Conservation (phyloP, 352 stramenopile genomes). For the Peronospora farinosa region DNA sequence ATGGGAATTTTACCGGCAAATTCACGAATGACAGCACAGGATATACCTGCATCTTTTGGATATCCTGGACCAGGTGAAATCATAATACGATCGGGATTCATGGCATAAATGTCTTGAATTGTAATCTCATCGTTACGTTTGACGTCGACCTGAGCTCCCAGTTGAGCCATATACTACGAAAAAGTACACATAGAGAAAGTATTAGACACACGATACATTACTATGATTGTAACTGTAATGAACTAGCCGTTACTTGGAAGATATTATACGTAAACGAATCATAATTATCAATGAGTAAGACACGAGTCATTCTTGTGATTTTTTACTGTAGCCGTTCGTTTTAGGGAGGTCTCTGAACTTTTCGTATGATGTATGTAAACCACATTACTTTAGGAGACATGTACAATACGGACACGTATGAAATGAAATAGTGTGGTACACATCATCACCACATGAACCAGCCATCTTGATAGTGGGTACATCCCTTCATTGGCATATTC, state of each 20-base stretch:
- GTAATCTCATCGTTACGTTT: constrained; percentile 82
- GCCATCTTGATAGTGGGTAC: constrained; percentile 4
- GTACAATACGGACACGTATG: no score
- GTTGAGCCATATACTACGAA: constrained; percentile 86
- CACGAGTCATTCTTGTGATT: constrained; percentile 51
- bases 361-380: neutral
- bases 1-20: constrained; percentile 82
- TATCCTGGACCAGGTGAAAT: constrained; percentile 82
- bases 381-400: neutral
- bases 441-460: constrained; percentile 5
- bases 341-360: no score
- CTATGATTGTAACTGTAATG: no score
- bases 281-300: constrained; percentile 88
- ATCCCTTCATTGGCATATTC: no score
- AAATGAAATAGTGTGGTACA: neutral
- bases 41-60: constrained; percentile 77
- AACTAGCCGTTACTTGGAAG: constrained; percentile 60
- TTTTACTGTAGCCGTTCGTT: neutral
- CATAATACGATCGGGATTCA: constrained; percentile 81
- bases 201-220: no score
- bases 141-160: constrained; percentile 75
- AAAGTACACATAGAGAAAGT: no score
- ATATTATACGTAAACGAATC: constrained; percentile 90
- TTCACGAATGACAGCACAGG: constrained; percentile 73
- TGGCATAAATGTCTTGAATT: constrained; percentile 64